These are phyloP conservation scores for Cryphonectria naterciae DNA, from an alignment of 2,329 filamentous ascomycete species.

Conservation along the genomic window DNA sequence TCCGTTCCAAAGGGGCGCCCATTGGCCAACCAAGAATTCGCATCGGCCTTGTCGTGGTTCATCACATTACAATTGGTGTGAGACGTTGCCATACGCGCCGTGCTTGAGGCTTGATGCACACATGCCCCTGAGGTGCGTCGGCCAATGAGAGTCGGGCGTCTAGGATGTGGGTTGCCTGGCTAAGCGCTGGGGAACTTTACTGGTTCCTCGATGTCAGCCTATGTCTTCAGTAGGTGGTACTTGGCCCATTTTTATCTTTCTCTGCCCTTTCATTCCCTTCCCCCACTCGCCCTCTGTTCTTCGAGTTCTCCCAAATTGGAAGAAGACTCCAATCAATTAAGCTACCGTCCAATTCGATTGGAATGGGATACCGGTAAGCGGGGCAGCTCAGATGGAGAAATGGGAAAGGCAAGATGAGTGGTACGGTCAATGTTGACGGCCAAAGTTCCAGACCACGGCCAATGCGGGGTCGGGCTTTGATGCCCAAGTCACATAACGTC, in stretches of 20 bases:
- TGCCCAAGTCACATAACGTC: neutral
- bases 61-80: conserved; percentile 22
- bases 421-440: neutral
- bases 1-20: neutral
- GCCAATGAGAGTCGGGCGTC: conserved; percentile 13
- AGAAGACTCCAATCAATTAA: neutral
- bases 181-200: conserved; percentile 21
- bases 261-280: neutral
- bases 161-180: conserved; percentile 2
- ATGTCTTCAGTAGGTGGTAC: neutral
- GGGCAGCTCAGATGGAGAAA: neutral
- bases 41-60: conserved; percentile 11
- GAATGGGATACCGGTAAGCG: neutral
- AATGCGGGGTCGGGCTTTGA: neutral
- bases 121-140: conserved; percentile 17
- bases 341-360: neutral
- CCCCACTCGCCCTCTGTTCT: neutral
- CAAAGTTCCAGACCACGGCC: neutral
- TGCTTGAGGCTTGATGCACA: conserved; percentile 23
- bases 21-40: conserved; percentile 20
- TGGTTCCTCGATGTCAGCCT: too few species aligned
- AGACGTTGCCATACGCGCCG: conserved; percentile 24
- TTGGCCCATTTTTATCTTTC: neutral
- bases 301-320: neutral
- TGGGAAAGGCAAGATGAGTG: neutral